These are phyloP conservation scores for cucumber (Cucumis sativus) DNA, from an alignment of 306 rosid genomes.

Conservation along the genomic window DNA sequence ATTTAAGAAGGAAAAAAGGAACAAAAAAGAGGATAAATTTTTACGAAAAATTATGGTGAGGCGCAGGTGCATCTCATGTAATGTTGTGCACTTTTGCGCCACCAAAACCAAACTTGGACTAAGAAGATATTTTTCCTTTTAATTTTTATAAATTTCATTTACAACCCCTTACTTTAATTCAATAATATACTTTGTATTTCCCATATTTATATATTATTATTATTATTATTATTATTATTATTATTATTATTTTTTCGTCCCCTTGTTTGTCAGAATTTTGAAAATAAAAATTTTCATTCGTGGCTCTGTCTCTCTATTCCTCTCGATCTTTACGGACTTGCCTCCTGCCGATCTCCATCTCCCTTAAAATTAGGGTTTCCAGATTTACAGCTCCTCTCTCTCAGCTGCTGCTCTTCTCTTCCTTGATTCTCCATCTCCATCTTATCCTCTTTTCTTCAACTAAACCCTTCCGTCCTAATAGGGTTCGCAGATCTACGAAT, in stretches of 20 bases:
- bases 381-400: slow-evolving; percentile 15
- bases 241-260: neutral
- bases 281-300: slow-evolving; percentile 14
- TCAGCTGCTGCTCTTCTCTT: slow-evolving; percentile 4
- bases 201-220: neutral
- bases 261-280: slow-evolving; percentile 1
- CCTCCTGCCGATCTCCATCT: slow-evolving; percentile 46
- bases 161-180: neutral
- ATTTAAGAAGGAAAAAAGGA: neutral
- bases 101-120: slow-evolving; percentile 3
- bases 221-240: too few relatives aligned
- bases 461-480: slow-evolving; percentile 11
- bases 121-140: neutral
- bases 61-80: neutral
- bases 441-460: neutral
- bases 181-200: neutral
- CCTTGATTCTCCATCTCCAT: slow-evolving; percentile 14
- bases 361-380: slow-evolving; percentile 70
- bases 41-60: neutral
- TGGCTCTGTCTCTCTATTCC: slow-evolving; percentile 11
- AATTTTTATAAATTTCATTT: neutral
- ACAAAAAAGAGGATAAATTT: neutral
- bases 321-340: slow-evolving; percentile 54
- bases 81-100: neutral
- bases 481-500: slow-evolving; percentile 44